Percentiles rank a stretch among this genome's conserved stretches.
Conservation (phyloP, 768 basidiomycete genomes). For the Hericium alpestre region DNA sequence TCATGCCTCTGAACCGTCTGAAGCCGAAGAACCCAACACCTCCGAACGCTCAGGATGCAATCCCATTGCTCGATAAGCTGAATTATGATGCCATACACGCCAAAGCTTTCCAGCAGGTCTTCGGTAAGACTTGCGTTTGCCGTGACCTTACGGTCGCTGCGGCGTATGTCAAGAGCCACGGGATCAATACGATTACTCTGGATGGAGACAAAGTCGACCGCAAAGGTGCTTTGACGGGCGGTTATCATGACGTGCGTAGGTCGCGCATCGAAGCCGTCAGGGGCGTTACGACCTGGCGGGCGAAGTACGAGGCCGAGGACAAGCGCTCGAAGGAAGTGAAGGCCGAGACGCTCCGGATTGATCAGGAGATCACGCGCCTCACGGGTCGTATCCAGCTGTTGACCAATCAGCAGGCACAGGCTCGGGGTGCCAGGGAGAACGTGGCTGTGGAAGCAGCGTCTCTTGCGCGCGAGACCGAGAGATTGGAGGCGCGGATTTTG, state of each 20-base stretch:
- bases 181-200: constrained; percentile 92
- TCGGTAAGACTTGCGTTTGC: constrained; percentile 95
- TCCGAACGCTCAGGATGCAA: constrained; percentile 66
- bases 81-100: constrained; percentile 57
- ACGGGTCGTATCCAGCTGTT: constrained; percentile 65
- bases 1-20: constrained; percentile 96
- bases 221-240: constrained; percentile 91
- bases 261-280: constrained; percentile 86
- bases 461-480: constrained; percentile 62
- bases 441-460: constrained; percentile 50
- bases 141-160: constrained; percentile 86
- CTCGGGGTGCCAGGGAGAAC: constrained; percentile 56
- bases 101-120: constrained; percentile 93
- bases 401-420: constrained; percentile 59
- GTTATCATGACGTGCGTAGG: constrained; percentile 85
- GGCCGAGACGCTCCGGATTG: constrained; percentile 51
- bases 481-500: constrained; percentile 45
- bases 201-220: constrained; percentile 97
- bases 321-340: constrained; percentile 66
- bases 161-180: constrained; percentile 88
- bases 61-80: constrained; percentile 77
- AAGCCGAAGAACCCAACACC: constrained; percentile 59
- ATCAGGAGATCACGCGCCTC: constrained; percentile 77
- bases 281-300: constrained; percentile 62
- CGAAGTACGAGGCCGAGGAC: constrained; percentile 57